Base-by-base conservation (phyloP, 2,329 filamentous ascomycete genomes). In the Fusarium sp. region DNA sequence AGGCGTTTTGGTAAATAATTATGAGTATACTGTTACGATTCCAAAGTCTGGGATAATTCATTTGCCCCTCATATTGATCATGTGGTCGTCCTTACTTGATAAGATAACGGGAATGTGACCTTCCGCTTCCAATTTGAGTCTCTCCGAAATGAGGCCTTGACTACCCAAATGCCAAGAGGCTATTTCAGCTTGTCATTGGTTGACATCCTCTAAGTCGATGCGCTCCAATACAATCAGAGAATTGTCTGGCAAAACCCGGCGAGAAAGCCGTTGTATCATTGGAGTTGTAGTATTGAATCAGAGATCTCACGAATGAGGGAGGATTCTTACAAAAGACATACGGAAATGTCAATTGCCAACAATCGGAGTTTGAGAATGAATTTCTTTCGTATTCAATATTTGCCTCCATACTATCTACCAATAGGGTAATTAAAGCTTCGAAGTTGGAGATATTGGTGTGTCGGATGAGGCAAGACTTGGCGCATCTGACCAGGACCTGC, bases 31-130 rank as follows among this genome's bases (percentile, higher is more conserved):
- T 34, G 20, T 24, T n/a, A 13, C 18, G 45, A 27, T 25, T 22
- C 22, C 8, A 16, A 32, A 24, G 6, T 24, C 25, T 25, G 25
- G 25, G 25, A 25, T 25, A 25, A 25, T 14, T 12, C 18, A 12
- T n/a, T 42, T 53, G 32, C 48, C 49, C 37, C 24, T 41, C 34
- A 42, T 9, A 22, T 18, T 29, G 24, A 29, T 53, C 49, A 29
- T n/a, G n/a, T 29, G 45, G 25, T n/a, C 11, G 14, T 42, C 7
- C n/a, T n/a, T 20, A 40, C 34, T 27, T 11, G 13, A 22, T 29
- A 41, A 53, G 34, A 53, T 27, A 22, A 20, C 25, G 13, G n/a
- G n/a, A 22, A 53, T 53, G 49, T 18, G 7, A 53, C 49, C 32
- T 53, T 53, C 49, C 49, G 49, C 32, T 41, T 53, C 37, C 37